Conservation (phyloP, 2,329 filamentous ascomycete genomes). For the Fusarium brevicatenulatum region DNA sequence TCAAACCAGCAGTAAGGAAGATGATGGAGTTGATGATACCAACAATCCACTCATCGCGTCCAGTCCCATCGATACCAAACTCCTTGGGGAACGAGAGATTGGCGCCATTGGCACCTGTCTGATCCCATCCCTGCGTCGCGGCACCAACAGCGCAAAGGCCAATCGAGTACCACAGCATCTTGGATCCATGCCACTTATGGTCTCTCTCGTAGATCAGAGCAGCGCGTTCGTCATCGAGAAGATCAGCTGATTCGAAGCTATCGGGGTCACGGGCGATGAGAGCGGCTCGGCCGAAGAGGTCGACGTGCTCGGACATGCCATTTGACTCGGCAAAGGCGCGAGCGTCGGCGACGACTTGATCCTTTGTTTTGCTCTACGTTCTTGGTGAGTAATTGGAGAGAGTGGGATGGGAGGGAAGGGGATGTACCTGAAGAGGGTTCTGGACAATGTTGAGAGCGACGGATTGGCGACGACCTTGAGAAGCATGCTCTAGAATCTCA, state of each 20-base stretch:
- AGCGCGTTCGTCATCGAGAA: conserved; percentile 42
- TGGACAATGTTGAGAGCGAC: conserved; percentile 12
- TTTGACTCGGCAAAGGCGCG: conserved; percentile 7
- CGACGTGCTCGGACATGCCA: conserved; percentile 27
- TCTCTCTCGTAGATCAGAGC: conserved; percentile 67
- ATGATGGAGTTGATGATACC: conserved; percentile 68
- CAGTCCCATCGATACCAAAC: conserved; percentile 51
- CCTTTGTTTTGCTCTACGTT: not conserved
- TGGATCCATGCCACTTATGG: conserved; percentile 74
- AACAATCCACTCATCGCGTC: conserved; percentile 59
- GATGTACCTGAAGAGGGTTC: conserved; percentile 16
- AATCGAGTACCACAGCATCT: conserved; percentile 72
- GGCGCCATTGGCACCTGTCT: conserved; percentile 70
- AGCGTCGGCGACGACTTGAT: conserved; percentile 7
- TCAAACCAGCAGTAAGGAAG: conserved; percentile 48
- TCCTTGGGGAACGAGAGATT: conserved; percentile 67
- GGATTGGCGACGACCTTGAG: conserved; percentile 5
- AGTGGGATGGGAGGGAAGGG: fast-evolving
- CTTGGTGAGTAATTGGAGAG: fast-evolving
- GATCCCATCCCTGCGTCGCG: conserved; percentile 74
- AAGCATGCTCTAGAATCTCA: conserved; percentile 16
- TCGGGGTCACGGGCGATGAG: conserved; percentile 18
- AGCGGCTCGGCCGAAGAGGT: conserved; percentile 17
- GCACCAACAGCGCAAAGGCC: conserved; percentile 74
- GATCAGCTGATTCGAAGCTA: not conserved